A percentile compares a stretch with the other conserved stretches of the same genome.
Conservation (phyloP, 371 early-diverging fungal species). For the Mortierella sp. region DNA sequence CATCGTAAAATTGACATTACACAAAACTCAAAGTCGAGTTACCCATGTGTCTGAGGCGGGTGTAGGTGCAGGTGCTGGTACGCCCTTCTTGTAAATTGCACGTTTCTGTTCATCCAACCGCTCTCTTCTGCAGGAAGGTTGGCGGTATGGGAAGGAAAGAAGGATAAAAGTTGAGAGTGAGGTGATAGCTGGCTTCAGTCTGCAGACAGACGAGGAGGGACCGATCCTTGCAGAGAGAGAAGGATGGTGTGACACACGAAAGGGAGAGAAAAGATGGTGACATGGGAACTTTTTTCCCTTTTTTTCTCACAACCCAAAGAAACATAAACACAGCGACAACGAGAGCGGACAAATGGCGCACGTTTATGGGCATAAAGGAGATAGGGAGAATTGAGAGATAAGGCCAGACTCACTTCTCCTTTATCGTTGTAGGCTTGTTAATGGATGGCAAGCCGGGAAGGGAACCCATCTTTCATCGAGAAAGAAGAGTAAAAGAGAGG, state of each 20-base stretch:
- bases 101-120: neutral
- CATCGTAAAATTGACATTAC: neutral
- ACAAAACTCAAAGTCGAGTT: neutral
- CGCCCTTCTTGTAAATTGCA: neutral
- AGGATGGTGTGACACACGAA: too few species aligned
- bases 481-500: neutral
- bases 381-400: neutral
- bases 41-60: neutral
- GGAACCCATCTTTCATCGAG: too few species aligned
- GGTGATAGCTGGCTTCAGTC: neutral
- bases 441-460: neutral
- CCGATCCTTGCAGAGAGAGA: too few species aligned
- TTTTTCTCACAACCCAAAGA: neutral
- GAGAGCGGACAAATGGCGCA: neutral
- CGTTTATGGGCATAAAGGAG: neutral
- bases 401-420: neutral
- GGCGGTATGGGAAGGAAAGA: neutral
- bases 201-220: neutral
- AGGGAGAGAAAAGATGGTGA: too few species aligned
- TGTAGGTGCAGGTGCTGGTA: neutral
- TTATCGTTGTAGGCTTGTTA: neutral
- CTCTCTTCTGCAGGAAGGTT: neutral
- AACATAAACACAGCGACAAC: too few species aligned
- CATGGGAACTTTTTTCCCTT: neutral
- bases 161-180: neutral